Evolutionary conservation across 805 yeast species (phyloP), one percentile per base, ranked within the genome.

Genomic region (Lachancea sp.): DNA sequence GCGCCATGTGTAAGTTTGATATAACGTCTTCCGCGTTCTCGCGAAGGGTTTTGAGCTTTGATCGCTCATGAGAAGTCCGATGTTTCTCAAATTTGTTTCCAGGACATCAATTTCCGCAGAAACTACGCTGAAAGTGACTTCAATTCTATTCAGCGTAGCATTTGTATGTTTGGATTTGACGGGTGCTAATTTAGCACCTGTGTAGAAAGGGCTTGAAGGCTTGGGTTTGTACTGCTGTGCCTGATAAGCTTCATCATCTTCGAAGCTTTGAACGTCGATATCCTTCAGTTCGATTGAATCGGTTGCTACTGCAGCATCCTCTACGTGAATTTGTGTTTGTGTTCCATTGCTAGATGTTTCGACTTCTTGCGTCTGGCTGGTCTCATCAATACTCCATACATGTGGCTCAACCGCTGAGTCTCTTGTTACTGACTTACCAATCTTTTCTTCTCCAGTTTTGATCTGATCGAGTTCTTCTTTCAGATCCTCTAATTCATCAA

Each of bases 1-100:
- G 53, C 72, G 66, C 75, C 75, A 70, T 9, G 68, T 62, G 35
- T 63, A 59, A 13, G 59, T 46, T 39, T 56, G 49, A 13, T 55
- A 51, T 1, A 68, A 30, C 0, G 70, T 56, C 2, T 37, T 46
- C 6, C 48, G 51, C 1, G 68, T 55, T 38, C 70, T 66, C 7
- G 33, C 45, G 6, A 63, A 50, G 7, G 57, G 45, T 10, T 46
- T 32, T 3, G 53, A 50, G 18, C 60, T 39, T 40, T 70, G 72
- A 38, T 68, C 70, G n/a, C 47, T 40, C n/a, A 70, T 47, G 35
- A 67, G 63, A 0, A 25, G 32, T 5, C 58, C 56, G 13, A 69
- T 35, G 9, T 53, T 59, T 2, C 44, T 20, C 18, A 59, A 42
- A 44, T 70, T 71, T 36, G 55, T 58, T n/a, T 50, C 53, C 15